Base-by-base conservation (phyloP, 495 filamentous ascomycete genomes). In the Podospora australis region DNA sequence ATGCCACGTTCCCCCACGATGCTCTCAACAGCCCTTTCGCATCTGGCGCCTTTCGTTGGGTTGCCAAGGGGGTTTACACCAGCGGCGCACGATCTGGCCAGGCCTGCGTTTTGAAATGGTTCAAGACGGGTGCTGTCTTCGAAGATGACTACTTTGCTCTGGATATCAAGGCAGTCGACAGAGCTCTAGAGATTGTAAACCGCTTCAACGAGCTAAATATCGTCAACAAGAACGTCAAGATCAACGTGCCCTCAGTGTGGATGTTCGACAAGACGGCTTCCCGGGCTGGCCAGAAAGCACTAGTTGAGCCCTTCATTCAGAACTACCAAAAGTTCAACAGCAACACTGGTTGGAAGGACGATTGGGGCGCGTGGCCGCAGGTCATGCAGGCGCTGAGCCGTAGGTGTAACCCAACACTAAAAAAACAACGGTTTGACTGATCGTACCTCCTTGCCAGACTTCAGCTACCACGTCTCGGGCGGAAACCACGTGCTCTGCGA, bases 241-340 rank as follows among this genome's bases (percentile, higher is more conserved):
- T 71, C 34, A 70, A 69, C 43, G 59, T 59, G 1, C 62, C 67
- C 2, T 6, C 10, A 0, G 58, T 65, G 1, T 68, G 64, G 65
- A 22, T 2, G 0, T 62, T 54, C 13, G 20, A n/a, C 2, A 16
- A 35, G 4, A 9, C 20, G 1, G 14, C 0, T 8, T 6, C 20
- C 0, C 48, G 57, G 63, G 55, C 45, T 0, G 58, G 63, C 3
- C n/a, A 30, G 8, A 51, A 46, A 22, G 0, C 0, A 3, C 55
- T 71, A 0, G 9, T 26, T 19, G 67, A 70, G 50, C 64, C 64
- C 2, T 66, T 66, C 48, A 69, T 69, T 25, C 44, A 65, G 6
- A 66, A 67, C 44, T 69, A 63, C 44, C 53, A 61, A 38, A 71
- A 69, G 54, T 71, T 70, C 58, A 70, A 70, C 50, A 71, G 66